Base-by-base conservation (phyloP, 345 rosid species). In the Melastoma malabathricum region DNA sequence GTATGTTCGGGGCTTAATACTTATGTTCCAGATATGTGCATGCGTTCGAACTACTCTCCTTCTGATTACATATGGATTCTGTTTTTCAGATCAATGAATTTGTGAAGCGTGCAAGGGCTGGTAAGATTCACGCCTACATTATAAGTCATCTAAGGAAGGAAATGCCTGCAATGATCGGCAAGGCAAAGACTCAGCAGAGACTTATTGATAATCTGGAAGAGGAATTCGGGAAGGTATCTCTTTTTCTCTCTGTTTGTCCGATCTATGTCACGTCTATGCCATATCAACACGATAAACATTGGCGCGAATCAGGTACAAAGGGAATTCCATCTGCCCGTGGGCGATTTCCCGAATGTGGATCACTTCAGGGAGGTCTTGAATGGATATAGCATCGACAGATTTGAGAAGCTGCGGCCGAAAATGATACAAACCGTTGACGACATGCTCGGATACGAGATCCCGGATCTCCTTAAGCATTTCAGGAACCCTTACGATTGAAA, bases 151-250 rank as follows among this genome's bases (percentile, higher is more conserved):
- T 92, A 10, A 87, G 79, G 69, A 92, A 83, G 70, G 95, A 81
- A 71, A 92, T 92, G 98, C 97, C 97, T 34, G 62, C 86, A 43
- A 71, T 87, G 88, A 79, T 92, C 83, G 98, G 98, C n/a, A 92
- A 87, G 75, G 71, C 96, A 27, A 92, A 81, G 73, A 74, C 90
- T 58, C 95, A 87, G 51, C 95, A 84, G 53, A 69, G 78, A 29
- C 84, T 92, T 5, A 68, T 82, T 12, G 86, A 92, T 58, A 87
- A 78, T 66, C 85, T 92, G 15, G 68, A 72, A 70, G 81, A 76
- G 10, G 87, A 82, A 69, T 92, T 84, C 54, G 84, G 68, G 19
- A 92, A 92, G 96, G 98, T 84, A 25, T 47, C 43, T 47, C 12
- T 50, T 54, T 19, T 3, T 51, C 46, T 13, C 17, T 39, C 14